phyloP scores from a whole-genome alignment of 1,284 basidiomycete species.

The Ganoderma boninense region DNA sequence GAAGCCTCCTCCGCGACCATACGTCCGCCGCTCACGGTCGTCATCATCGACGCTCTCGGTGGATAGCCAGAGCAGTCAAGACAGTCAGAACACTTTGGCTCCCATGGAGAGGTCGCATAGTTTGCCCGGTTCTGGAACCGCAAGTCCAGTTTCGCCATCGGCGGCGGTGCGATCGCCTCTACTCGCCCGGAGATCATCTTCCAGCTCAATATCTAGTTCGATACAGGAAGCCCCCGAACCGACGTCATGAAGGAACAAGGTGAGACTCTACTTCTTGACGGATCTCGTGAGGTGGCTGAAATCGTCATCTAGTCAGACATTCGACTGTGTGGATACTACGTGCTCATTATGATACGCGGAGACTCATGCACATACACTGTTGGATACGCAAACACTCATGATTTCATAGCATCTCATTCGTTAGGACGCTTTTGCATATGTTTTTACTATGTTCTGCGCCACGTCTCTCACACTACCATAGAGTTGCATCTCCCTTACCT shows the following conservation, averaged over 20 bases:
- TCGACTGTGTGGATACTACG: constrained; percentile 6
- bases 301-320: background rate
- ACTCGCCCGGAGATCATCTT: constrained; percentile 32
- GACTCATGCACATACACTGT: constrained; percentile 15
- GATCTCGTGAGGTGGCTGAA: background rate
- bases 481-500: constrained; percentile 6
- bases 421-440: constrained; percentile 28
- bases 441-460: constrained; percentile 9
- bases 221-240: constrained; percentile 27
- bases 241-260: constrained; percentile 15
- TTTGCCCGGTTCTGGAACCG: constrained; percentile 20
- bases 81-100: constrained; percentile 22
- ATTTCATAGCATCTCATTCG: constrained; percentile 6
- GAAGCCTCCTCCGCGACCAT: constrained; percentile 61
- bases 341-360: constrained; percentile 1
- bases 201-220: constrained; percentile 28
- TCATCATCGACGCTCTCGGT: constrained; percentile 52
- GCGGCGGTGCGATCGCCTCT: constrained; percentile 25
- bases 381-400: constrained; percentile 12
- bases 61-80: constrained; percentile 33
- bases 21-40: constrained; percentile 61
- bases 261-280: background rate
- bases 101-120: constrained; percentile 28
- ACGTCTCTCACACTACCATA: constrained; percentile 16
- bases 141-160: constrained; percentile 29